Conservation (phyloP, 768 basidiomycete genomes). For the Chalciporus chontae region DNA sequence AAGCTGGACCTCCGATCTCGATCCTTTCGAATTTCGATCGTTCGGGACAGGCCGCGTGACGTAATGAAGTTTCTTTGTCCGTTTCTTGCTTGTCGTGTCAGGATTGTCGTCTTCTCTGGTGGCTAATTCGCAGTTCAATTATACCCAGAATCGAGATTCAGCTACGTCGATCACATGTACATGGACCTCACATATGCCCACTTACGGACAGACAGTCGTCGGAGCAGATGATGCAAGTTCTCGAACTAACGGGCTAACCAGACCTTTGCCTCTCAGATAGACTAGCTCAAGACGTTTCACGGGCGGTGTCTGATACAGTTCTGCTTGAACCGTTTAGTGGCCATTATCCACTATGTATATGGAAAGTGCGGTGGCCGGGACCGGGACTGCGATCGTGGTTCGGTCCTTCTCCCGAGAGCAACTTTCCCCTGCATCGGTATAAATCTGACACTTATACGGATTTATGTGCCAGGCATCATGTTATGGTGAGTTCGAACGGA, state of each 20-base stretch:
- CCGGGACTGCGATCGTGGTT: slow-evolving; percentile 2
- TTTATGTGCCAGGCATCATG: neutral
- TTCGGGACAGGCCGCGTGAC: slow-evolving; percentile 13
- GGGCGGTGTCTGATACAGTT: too few species aligned
- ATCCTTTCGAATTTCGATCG: too few species aligned
- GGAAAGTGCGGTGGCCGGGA: neutral
- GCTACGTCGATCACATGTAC: slow-evolving; percentile 8
- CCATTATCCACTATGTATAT: neutral
- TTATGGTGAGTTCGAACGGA: slow-evolving; percentile 8
- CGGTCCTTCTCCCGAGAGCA: slow-evolving; percentile 8
- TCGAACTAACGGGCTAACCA: neutral
- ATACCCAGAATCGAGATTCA: neutral
- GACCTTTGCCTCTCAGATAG: neutral
- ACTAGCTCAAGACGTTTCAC: neutral
- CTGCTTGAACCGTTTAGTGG: neutral
- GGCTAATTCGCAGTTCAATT: neutral
- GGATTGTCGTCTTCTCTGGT: slow-evolving; percentile 25
- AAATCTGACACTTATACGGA: slow-evolving; percentile 15
- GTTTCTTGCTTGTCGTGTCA: slow-evolving; percentile 16
- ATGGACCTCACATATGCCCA: slow-evolving; percentile 3
- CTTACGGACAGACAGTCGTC: neutral
- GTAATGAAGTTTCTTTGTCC: slow-evolving; percentile 9
- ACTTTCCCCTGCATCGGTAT: slow-evolving; percentile 15
- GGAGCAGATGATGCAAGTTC: neutral
- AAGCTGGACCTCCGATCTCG: too few species aligned